Conservation (phyloP, 208 protist genomes). For the Giardia duodenalis region DNA sequence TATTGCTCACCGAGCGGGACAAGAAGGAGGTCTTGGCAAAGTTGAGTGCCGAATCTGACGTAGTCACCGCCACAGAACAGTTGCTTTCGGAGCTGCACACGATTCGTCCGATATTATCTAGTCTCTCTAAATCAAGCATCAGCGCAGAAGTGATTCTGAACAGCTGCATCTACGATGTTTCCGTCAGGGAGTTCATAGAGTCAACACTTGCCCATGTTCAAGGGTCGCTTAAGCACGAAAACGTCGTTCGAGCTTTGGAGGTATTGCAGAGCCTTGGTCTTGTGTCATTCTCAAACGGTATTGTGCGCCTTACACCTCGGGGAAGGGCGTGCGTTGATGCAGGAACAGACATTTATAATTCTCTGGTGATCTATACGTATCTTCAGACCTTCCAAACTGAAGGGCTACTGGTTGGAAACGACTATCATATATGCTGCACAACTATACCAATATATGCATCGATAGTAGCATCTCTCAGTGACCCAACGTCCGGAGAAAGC, state of each 20-base stretch:
- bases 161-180: constrained; percentile 6
- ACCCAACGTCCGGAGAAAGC: too few species aligned
- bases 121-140: neutral
- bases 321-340: neutral
- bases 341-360: neutral
- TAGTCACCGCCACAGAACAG: too few species aligned
- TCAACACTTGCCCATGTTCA: neutral
- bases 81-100: neutral
- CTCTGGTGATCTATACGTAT: neutral
- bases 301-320: neutral
- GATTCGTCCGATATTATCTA: neutral
- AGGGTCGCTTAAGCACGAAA: neutral
- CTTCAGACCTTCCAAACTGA: neutral
- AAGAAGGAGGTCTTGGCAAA: neutral
- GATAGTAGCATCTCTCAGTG: too few species aligned
- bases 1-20: neutral
- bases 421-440: neutral
- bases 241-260: neutral
- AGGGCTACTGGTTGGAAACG: neutral
- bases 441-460: neutral
- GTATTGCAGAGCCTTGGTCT: neutral
- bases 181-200: neutral
- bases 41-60: neutral
- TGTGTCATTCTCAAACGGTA: neutral
- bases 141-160: neutral